Evolutionary conservation across 768 basidiomycete species (phyloP).

Genomic region (Inosperma sp.): DNA sequence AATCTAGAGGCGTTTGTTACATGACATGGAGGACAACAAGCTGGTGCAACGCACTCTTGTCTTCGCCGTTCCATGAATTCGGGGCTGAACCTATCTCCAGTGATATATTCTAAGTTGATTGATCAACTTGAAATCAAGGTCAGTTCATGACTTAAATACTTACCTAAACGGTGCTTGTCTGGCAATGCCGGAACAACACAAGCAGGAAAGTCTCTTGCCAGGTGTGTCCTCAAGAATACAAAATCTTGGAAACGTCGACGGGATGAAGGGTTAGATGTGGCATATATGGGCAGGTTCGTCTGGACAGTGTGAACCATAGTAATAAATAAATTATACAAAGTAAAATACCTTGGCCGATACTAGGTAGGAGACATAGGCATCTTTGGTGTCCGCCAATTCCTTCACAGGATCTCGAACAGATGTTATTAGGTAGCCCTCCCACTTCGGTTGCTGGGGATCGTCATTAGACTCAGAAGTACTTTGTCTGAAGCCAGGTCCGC

Average conservation of each 20-base stretch:
- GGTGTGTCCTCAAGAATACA: slow-evolving; percentile 84
- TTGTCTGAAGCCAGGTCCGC: slow-evolving; percentile 78
- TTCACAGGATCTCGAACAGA: slow-evolving; percentile 90
- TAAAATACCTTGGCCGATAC: slow-evolving; percentile 74
- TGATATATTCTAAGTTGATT: slow-evolving; percentile 75
- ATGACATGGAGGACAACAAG: not conserved
- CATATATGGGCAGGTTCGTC: slow-evolving; percentile 91
- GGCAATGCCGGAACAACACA: slow-evolving; percentile 97
- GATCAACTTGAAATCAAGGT: slow-evolving; percentile 2
- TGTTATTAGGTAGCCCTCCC: slow-evolving; percentile 84
- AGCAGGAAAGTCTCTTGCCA: slow-evolving; percentile 90
- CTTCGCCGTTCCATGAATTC: slow-evolving; percentile 96
- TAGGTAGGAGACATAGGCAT: slow-evolving; percentile 92
- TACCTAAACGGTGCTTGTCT: slow-evolving; percentile 94
- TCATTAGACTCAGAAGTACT: slow-evolving; percentile 68
- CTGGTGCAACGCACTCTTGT: slow-evolving; percentile 52
- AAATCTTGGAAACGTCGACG: slow-evolving; percentile 96
- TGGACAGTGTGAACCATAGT: slow-evolving; percentile 30
- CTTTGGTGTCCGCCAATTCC: slow-evolving; percentile 95
- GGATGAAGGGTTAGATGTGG: slow-evolving; percentile 63
- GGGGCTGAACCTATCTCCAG: slow-evolving; percentile 93
- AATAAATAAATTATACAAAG: not conserved
- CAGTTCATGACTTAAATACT: slow-evolving; percentile 19
- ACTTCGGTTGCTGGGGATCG: slow-evolving; percentile 80
- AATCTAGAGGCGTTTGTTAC: slow-evolving; percentile 48